Percentiles rank a stretch among this genome's conserved stretches.
Evolutionary conservation across 192 early-diverging fungal genomes (phyloP).

Genomic region (Diversispora eburnea): DNA sequence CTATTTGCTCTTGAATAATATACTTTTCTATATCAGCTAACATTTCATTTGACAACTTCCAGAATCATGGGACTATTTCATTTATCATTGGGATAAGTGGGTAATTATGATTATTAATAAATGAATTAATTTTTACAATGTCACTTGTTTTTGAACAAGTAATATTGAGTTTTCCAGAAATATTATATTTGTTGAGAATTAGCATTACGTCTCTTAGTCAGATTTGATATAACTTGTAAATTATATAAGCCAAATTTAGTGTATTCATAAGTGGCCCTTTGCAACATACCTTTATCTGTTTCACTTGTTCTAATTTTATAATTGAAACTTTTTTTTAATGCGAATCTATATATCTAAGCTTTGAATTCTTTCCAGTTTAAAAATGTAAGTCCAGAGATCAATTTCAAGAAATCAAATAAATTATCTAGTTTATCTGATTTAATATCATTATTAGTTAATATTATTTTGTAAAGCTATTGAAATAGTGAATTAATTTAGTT

Average conservation of each 20-base stretch:
- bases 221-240: not conserved
- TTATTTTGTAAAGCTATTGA: no score
- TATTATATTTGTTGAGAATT: not conserved
- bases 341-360: not conserved
- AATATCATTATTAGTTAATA: no score
- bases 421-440: no score
- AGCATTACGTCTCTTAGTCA: not conserved
- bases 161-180: not conserved
- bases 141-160: not conserved
- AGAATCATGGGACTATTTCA: no score
- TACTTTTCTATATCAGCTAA: no score
- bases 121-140: not conserved
- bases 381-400: not conserved
- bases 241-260: not conserved
- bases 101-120: not conserved
- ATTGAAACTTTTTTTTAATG: not conserved
- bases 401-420: no score
- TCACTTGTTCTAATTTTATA: slow-evolving; percentile 7
- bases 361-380: not conserved
- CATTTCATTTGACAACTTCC: no score
- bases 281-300: not conserved
- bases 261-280: not conserved
- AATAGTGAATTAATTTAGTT: no score
- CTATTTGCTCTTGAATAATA: no score
- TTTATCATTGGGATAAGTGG: no score